Base-by-base conservation (phyloP, 75 land plant genomes). In the Pseudotsuga menziesii region DNA sequence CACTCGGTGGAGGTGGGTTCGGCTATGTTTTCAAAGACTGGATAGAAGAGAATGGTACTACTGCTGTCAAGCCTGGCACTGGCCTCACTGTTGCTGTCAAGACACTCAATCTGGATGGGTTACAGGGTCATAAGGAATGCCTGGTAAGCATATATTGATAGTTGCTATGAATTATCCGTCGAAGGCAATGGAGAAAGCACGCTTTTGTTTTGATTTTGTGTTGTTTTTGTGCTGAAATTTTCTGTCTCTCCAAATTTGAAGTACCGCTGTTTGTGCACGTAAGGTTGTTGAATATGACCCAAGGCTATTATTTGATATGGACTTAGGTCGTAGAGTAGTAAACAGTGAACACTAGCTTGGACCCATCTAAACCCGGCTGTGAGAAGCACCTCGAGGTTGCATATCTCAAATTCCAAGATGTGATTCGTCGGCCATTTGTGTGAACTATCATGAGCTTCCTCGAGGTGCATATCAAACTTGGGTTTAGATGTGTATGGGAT, bases 41-140 rank as follows among this genome's bases (percentile, higher is more conserved):
- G 86, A 82, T 85, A 32, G 86, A 85, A 48, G 86, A 85, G 64
- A 73, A 85, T 85, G 86, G 86, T 20, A 85, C 86, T 23, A 73
- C 84, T 7, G 80, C 86, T 62, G 86, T 82, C 14, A 82, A 78
- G 41, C 87, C 87, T 20, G 87, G 87, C 11, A 81, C 87, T 11
- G 87, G 87, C 13, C 75, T 82, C 13, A 83, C 81, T 39, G 87
- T 85, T 41, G 87, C 87, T 22, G 87, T 85, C 41, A 85, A 85
- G 32, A 82, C 78, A 29, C 85, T 85, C 25, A 85, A 85, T 56
- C 85, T 76, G 35, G 81, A 85, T 69, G 87, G 85, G 52, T 69
- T 75, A 35, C 87, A 85, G 79, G 87, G 87, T 55, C 87, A 85
- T 61, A 82, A 78, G 72, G 87, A 85, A 76, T 85, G 87, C 84